Conservation (phyloP, 2,329 filamentous ascomycete species). For the Aspergillus fischeri region DNA sequence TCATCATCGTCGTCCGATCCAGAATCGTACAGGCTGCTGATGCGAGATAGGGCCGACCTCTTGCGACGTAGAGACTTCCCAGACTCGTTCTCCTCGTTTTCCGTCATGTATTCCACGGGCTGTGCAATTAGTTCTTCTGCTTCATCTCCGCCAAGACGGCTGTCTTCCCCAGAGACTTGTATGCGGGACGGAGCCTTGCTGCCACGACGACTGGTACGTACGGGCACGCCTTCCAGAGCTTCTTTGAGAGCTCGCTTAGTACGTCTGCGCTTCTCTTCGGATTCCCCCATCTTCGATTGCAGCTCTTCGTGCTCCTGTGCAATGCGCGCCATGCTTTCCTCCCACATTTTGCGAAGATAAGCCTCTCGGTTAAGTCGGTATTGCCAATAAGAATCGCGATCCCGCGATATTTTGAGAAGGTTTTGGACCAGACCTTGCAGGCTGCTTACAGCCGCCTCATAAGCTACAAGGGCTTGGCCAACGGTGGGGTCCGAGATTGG, state of each 20-base stretch:
- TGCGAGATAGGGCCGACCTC: conserved; percentile 63
- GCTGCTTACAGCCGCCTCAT: conserved; percentile 84
- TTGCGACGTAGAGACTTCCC: conserved; percentile 49
- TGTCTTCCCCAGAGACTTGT: conserved; percentile 32
- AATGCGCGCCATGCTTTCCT: conserved; percentile 98
- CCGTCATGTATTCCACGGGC: conserved; percentile 7
- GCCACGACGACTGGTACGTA: conserved; percentile 37
- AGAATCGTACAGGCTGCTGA: conserved; percentile 67
- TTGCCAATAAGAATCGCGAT: conserved; percentile 96
- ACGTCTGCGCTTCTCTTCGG: conserved; percentile 81
- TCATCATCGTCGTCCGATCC: conserved; percentile 78
- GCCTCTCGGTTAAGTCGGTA: conserved; percentile 87
- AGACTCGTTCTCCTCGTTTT: conserved; percentile 5
- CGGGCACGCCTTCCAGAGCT: conserved; percentile 61
- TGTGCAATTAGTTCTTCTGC: conserved; percentile 17
- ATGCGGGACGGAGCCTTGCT: conserved; percentile 26
- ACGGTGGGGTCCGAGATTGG: conserved; percentile 73
- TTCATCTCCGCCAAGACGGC: conserved; percentile 35
- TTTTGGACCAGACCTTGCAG: conserved; percentile 80
- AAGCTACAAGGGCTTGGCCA: conserved; percentile 73
- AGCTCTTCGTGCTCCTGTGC: conserved; percentile 89
- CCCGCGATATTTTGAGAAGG: conserved; percentile 83
- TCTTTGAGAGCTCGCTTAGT: conserved; percentile 88
- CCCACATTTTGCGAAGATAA: conserved; percentile 93
- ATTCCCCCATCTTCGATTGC: conserved; percentile 80